Evolutionary conservation across 441 rosid species (phyloP).

Genomic region (Omphalea diandra): DNA sequence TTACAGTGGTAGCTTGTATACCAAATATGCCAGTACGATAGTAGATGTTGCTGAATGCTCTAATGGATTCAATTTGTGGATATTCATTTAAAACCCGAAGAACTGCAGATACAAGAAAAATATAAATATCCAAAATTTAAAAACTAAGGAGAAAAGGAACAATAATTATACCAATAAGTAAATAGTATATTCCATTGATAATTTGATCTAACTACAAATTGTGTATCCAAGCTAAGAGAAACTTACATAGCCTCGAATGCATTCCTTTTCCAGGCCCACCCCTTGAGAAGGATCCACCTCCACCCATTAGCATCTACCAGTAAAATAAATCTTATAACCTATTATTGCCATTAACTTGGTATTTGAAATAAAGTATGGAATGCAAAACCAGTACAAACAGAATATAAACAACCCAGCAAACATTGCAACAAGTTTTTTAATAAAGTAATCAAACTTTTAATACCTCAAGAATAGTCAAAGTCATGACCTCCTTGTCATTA

Average conservation of each 20-base stretch:
- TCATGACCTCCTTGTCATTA: constrained; percentile 64
- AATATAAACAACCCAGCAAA: background rate
- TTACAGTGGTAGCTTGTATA: constrained; percentile 82
- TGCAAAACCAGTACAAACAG: background rate
- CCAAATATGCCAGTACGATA: constrained; percentile 81
- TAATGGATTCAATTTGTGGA: constrained; percentile 68
- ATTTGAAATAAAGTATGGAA: background rate
- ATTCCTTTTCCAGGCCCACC: constrained; percentile 98
- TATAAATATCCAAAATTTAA: background rate
- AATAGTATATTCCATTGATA: background rate
- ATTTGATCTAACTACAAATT: background rate
- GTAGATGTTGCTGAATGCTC: constrained; percentile 87
- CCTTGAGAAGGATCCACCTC: constrained; percentile 93
- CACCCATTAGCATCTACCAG: constrained; percentile 84
- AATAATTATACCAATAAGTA: background rate
- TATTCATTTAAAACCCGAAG: constrained; percentile 60
- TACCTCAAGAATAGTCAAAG: constrained; percentile 87
- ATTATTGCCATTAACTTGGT: background rate
- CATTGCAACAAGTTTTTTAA: background rate
- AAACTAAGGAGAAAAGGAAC: background rate
- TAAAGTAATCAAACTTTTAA: constrained; percentile 4
- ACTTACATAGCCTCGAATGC: constrained; percentile 92
- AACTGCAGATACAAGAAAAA: constrained; percentile 40
- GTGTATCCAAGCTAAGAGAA: background rate
- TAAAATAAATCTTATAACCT: background rate